Base-by-base conservation (phyloP, 495 filamentous ascomycete species). In the Xylaria acuta region DNA sequence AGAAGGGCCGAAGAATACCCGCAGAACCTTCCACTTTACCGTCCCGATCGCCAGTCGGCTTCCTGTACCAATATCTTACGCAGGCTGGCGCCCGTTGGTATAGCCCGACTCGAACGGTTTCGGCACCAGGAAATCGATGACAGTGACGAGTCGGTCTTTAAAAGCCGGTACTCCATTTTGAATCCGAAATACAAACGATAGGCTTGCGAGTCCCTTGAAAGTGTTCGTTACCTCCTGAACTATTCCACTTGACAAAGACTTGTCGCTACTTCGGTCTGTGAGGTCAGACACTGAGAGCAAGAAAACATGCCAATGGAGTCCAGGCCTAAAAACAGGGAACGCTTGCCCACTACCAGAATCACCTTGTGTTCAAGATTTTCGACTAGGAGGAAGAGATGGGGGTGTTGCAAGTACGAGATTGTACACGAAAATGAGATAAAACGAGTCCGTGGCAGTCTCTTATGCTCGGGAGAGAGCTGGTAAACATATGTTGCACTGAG, bases 121-220 rank as follows among this genome's bases (percentile, higher is more conserved):
- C 64, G 45, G 5, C 64, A 67, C 32, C 14, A 2, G 1, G 5
- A 16, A 2, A 14, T 53, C 1, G 32, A 53, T 1, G 20, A 67
- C 11, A 38, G 8, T 4, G 32, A 67, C 8, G 64, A 67, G 45
- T 67, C 64, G 7, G 32, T 53, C 5, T 67, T 67, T 1, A 51
- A 53, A 25, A 51, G 12, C 11, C 27, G 64, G 5, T 67, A 53
- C 16, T 51, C 64, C 4, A 67, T 67, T 6, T n/a, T 67, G 43
- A 53, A 27, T 12, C 64, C 64, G 5, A 64, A 18, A 22, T 5
- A 18, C 11, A 41, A 14, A 7, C 2, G 14, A 30, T 41, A 30
- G 14, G 11, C 53, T 56, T 16, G 9, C 9, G 27, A 6, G 2
- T 32, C 51, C 9, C 3, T 56, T 27, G 3, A 30, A 18, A 16